Evolutionary conservation across 352 stramenopile species (phyloP), one percentile per base, ranked within the genome.

Genomic region (Phytophthora constricta): DNA sequence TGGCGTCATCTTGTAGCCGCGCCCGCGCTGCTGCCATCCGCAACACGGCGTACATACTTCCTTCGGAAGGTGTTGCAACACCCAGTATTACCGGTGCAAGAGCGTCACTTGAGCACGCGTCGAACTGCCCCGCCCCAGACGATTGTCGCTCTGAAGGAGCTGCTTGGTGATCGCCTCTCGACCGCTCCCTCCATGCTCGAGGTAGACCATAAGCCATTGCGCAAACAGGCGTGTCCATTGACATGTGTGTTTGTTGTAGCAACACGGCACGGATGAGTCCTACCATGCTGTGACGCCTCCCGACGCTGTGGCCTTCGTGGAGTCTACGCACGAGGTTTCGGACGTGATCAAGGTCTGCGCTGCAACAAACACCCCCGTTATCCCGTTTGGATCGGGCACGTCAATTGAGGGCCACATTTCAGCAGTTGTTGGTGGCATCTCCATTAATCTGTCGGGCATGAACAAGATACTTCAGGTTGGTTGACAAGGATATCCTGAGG

Each of bases 401-500:
- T 97, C 84, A 33, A 76, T 99, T 5, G 97, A 99, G 84, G 96
- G 97, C 13, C 97, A 99, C 72, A 92, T 98, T 17, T 88, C 83
- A 5, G 82, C 93, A 31, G 72, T 96, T 16, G 58, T 82, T 34
- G 91, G 92, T 33, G 92, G 90, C 20, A 80, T 98, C 26, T 96
- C 90, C 57, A 68, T 99, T 31, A 86, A 98, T 64, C 75, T 98
- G 68, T 86, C 70, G 22, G 77, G 74, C 45, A 84, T 93, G 69
- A 90, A 92, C 58, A 73, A 74, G 17, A 80, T 92, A 45, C n/a
- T 90, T 9, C 58, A 65, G 34, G 77, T 89, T 25, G 20, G 42
- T 26, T 14, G 23, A 3, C n/a, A 19, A 66, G 22, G n/a, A n/a
- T n/a, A n/a, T n/a, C n/a, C n/a, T n/a, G n/a, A n/a, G n/a, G n/a